A percentile compares a stretch with the other conserved stretches of the same genome.
phyloP scores from a whole-genome alignment of 192 early-diverging fungal genomes.

The Linnemannia schmuckeri region DNA sequence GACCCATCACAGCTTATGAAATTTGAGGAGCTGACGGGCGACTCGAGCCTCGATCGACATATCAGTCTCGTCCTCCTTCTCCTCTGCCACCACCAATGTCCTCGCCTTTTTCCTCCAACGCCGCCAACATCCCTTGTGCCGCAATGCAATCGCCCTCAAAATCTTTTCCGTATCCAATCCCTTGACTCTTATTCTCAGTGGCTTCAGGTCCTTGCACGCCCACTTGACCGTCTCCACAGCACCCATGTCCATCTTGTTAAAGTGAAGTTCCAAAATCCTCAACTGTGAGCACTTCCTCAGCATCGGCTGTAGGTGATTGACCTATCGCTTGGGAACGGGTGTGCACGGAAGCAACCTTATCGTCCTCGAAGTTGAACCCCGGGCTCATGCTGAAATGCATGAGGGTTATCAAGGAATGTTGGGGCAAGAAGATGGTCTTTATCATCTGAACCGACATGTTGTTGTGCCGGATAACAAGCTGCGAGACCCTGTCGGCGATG shows the following conservation, averaged over 20 bases:
- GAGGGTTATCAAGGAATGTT: background rate
- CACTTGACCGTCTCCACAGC: background rate
- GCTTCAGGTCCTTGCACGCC: background rate
- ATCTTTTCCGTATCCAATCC: constrained; percentile 1
- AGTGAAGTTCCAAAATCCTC: background rate
- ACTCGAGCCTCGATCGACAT: constrained; percentile 2
- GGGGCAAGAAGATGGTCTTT: background rate
- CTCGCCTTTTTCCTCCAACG: too few relatives aligned
- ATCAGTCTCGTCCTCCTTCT: background rate
- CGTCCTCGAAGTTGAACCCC: background rate
- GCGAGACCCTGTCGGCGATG: too few relatives aligned
- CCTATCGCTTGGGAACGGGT: background rate
- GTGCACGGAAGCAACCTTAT: background rate
- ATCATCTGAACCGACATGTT: background rate
- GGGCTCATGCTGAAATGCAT: background rate
- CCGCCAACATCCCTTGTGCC: background rate
- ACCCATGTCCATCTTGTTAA: background rate
- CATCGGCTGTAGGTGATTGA: background rate
- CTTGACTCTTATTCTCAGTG: background rate
- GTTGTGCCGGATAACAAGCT: background rate
- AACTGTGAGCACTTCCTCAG: background rate
- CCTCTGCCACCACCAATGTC: background rate
- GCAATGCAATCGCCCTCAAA: background rate
- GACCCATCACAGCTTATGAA: background rate
- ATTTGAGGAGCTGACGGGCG: background rate